A percentile compares a stretch with the other conserved stretches of the same genome.
Conservation (phyloP, 768 basidiomycete species). For the Cytidiella melzeri region DNA sequence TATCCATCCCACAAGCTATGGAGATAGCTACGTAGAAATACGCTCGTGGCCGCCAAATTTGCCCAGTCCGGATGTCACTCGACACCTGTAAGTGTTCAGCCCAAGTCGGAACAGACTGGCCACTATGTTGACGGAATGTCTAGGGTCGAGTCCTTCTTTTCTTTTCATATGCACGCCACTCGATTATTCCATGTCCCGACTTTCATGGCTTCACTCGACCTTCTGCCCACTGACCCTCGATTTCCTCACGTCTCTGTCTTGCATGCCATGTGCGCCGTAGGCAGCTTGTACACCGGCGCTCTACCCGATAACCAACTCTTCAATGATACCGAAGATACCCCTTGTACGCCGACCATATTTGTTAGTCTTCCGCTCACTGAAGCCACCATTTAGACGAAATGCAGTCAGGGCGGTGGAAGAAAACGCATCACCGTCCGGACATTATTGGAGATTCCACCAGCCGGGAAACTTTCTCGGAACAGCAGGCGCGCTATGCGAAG, state of each 20-base stretch:
- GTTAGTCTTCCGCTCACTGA: background rate
- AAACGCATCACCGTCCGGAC: slow-evolving; percentile 7
- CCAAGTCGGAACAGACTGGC: no score
- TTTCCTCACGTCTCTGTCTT: slow-evolving; percentile 68
- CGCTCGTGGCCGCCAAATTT: slow-evolving; percentile 12
- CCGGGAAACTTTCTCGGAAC: slow-evolving; percentile 55
- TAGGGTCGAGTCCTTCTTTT: slow-evolving; percentile 72
- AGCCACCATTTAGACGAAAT: slow-evolving; percentile 39
- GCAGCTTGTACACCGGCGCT: slow-evolving; percentile 45
- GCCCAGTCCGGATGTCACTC: slow-evolving; percentile 5
- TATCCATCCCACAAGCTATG: no score
- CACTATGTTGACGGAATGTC: no score
- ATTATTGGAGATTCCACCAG: slow-evolving; percentile 30
- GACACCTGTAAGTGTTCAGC: slow-evolving; percentile 12
- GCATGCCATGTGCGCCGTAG: slow-evolving; percentile 77
- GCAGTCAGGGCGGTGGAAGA: slow-evolving; percentile 40
- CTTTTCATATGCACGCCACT: slow-evolving; percentile 64
- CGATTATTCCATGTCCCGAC: slow-evolving; percentile 59
- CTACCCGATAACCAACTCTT: slow-evolving; percentile 30
- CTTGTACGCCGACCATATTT: slow-evolving; percentile 1
- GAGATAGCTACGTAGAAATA: slow-evolving; percentile 5
- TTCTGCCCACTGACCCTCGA: slow-evolving; percentile 59
- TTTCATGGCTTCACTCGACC: slow-evolving; percentile 53
- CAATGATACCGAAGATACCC: background rate
- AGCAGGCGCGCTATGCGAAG: slow-evolving; percentile 50